Conservation (phyloP, 352 stramenopile genomes). For the Peronospora destructor region DNA sequence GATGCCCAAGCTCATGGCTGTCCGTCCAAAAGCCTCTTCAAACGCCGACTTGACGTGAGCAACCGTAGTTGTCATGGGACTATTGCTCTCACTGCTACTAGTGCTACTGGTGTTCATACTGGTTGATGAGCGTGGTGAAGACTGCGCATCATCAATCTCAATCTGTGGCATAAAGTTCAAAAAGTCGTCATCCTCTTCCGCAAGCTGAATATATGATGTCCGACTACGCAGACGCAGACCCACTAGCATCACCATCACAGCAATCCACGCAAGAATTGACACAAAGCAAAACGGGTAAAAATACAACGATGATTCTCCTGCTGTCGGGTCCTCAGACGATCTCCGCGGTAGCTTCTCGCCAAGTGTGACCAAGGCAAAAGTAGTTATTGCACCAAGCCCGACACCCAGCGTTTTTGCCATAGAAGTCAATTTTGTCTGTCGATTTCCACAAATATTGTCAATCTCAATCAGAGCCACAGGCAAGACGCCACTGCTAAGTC, state of each 20-base stretch:
- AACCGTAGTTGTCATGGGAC: conserved; percentile 30
- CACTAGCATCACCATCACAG: conserved; percentile 58
- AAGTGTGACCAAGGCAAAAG: conserved; percentile 44
- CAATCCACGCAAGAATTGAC: conserved; percentile 63
- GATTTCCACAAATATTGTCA: conserved; percentile 76
- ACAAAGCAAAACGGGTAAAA: conserved; percentile 77
- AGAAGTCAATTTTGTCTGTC: conserved; percentile 54
- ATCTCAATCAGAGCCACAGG: conserved; percentile 75
- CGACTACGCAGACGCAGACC: conserved; percentile 54
- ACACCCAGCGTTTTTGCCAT: conserved; percentile 66
- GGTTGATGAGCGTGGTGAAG: conserved; percentile 20
- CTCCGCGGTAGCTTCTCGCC: conserved; percentile 40
- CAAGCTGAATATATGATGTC: conserved; percentile 61
- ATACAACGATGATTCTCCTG: conserved; percentile 49
- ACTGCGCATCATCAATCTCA: conserved; percentile 28
- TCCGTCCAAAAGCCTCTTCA: conserved; percentile 54
- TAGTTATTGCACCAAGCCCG: conserved; percentile 41
- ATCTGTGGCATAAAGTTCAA: conserved; percentile 41
- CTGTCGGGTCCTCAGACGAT: conserved; percentile 23
- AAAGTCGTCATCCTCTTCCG: conserved; percentile 45
- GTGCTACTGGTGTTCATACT: conserved; percentile 33
- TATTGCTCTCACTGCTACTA: conserved; percentile 26
- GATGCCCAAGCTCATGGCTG: conserved; percentile 36
- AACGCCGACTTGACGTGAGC: conserved; percentile 62
- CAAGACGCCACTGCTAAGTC: conserved; percentile 65